Conservation (phyloP, 2,329 filamentous ascomycete genomes). For the Cladobotryum protrusum region DNA sequence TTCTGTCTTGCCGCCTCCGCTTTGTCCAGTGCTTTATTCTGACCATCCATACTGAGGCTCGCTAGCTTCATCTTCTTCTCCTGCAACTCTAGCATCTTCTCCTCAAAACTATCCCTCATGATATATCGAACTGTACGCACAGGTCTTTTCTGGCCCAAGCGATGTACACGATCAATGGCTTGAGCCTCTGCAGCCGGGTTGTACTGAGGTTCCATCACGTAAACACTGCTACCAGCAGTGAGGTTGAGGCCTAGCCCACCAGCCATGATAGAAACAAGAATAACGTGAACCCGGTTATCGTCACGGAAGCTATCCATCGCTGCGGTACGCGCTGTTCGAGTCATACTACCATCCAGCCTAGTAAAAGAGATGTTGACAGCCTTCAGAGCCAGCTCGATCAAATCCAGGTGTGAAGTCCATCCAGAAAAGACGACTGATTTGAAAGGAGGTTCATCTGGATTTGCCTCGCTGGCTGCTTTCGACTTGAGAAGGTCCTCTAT, state of each 20-base stretch:
- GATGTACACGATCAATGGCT: slow-evolving; percentile 92
- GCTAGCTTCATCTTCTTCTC: slow-evolving; percentile 90
- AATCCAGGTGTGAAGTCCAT: slow-evolving; percentile 93
- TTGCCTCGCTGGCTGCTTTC: slow-evolving; percentile 53
- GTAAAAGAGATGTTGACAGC: slow-evolving; percentile 60
- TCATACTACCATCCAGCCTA: slow-evolving; percentile 89
- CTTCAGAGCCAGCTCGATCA: slow-evolving; percentile 77
- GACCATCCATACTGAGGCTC: slow-evolving; percentile 72
- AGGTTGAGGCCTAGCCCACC: slow-evolving; percentile 90
- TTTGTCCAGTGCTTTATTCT: slow-evolving; percentile 48
- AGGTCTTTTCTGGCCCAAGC: slow-evolving; percentile 80
- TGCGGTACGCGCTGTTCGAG: slow-evolving; percentile 62
- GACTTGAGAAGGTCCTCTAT: slow-evolving; percentile 65
- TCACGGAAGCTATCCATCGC: slow-evolving; percentile 75
- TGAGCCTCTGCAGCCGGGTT: slow-evolving; percentile 94
- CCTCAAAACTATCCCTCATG: slow-evolving; percentile 86
- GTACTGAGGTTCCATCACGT: slow-evolving; percentile 99
- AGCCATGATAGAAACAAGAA: slow-evolving; percentile 87
- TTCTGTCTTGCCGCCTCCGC: slow-evolving; percentile 54
- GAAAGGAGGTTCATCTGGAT: slow-evolving; percentile 64
- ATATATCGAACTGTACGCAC: slow-evolving; percentile 86
- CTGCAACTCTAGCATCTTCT: slow-evolving; percentile 85
- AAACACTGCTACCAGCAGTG: slow-evolving; percentile 82
- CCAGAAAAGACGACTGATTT: slow-evolving; percentile 93
- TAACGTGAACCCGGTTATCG: slow-evolving; percentile 64